These are phyloP conservation scores for Croton setiger DNA, from an alignment of 441 rosid genomes.

Conservation along the genomic window DNA sequence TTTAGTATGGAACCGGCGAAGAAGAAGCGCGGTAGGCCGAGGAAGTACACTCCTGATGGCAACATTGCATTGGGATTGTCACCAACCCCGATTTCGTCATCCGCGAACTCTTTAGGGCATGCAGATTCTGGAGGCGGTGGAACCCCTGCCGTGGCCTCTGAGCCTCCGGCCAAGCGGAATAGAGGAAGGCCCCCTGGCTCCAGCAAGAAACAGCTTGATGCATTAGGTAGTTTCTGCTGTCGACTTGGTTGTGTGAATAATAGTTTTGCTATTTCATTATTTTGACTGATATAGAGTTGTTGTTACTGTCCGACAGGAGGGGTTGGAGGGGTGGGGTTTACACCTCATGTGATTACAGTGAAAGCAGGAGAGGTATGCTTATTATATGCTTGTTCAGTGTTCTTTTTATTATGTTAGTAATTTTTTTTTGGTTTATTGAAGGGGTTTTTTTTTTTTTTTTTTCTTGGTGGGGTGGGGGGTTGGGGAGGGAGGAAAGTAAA, in stretches of 20 bases:
- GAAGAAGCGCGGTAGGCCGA: conserved; percentile 92
- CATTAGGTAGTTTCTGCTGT: conserved; percentile 24
- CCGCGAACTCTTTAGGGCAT: conserved; percentile 34
- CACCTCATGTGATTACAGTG: conserved; percentile 93
- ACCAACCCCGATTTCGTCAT: conserved; percentile 56
- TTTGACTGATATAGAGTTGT: not conserved
- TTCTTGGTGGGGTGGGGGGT: too few relatives aligned
- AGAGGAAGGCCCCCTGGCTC: conserved; percentile 97
- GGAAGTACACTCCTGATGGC: conserved; percentile 83
- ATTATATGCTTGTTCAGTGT: not conserved
- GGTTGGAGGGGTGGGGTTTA: conserved; percentile 82
- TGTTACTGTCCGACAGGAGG: conserved; percentile 42
- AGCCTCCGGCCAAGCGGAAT: conserved; percentile 52
- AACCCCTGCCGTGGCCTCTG: conserved; percentile 39
- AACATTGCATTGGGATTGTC: conserved; percentile 82
- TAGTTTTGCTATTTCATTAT: not conserved
- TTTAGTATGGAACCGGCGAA: conserved; percentile 62
- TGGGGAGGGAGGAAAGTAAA: not conserved
- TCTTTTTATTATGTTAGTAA: not conserved
- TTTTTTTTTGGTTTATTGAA: too few relatives aligned
- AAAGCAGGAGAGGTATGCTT: conserved; percentile 81
- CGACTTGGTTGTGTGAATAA: not conserved
- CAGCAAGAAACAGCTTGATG: conserved; percentile 86
- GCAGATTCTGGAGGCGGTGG: conserved; percentile 52
- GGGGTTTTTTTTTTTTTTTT: too few relatives aligned